Base-by-base conservation (phyloP, 108 stramenopile genomes). In the Cyclostephanos tholiformis region DNA sequence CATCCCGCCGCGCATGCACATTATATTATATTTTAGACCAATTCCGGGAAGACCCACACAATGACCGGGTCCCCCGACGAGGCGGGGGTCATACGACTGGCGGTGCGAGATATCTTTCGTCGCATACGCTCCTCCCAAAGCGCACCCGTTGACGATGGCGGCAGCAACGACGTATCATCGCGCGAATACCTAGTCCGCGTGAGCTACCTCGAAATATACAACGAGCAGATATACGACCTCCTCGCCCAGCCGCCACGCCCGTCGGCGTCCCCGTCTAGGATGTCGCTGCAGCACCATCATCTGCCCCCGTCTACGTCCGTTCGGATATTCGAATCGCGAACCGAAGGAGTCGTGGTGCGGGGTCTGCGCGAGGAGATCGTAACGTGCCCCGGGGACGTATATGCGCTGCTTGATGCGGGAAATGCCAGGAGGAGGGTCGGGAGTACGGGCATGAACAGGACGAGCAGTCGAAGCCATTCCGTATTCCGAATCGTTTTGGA, bases 151-250 rank as follows among this genome's bases (percentile, higher is more conserved):
- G 75, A 32, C 41, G 41, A 8, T 12, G 4, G 11, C 55, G 61
- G 16, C 58, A 72, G 11, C 48, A 74, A 41, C 75, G 63, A 35
- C 63, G 60, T 7, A 29, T 39, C 59, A n/a, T n/a, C n/a, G 17
- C 67, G 93, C 27, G 93, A 91, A 71, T 94, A 94, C 78, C 49
- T 94, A 3, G 65, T 94, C 53, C 81, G 93, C 44, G 88, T 95
- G n/a, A 86, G 84, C 30, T 99, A 95, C 75, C 73, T 99, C 25
- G 99, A 99, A 80, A 95, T 97, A 26, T 96, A 96, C 79, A 97
- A 98, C 65, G 97, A 97, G 68, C 85, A 95, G 55, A 93, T 99
- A 30, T 86, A 91, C 25, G 99, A 99, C 72, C 82, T 99, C 62
- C 80, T 93, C 43, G 83, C 84, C 0, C 72, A 46, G 22, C 67